Base-by-base conservation (phyloP, 129 eudicot genomes). In the Flaveria sonorensis region DNA sequence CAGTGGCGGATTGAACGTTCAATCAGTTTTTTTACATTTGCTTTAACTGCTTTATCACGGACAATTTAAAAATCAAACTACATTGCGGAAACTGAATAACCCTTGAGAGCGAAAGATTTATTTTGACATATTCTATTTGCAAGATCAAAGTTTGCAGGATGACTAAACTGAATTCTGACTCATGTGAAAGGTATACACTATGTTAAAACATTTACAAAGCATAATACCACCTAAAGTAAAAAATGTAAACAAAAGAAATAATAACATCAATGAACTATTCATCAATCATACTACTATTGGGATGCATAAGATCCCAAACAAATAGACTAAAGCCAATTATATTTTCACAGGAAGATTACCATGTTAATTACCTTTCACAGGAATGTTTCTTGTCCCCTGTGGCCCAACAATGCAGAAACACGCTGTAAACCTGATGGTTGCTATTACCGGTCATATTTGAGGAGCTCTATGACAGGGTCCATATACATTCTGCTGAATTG, bases 201-300 rank as follows among this genome's bases (percentile, higher is more conserved):
- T 56, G 68, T 61, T 71, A 71, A 36, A 79, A 42, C 79, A 73
- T 73, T 73, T 80, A 80, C 84, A 80, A 74, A 74, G 42, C 79
- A 80, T 40, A 80, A 80, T 66, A 64, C 69, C 68, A 77, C 75
- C 86, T 77, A 82, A 1, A 20, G 40, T 45, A 65, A 72, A 72
- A 55, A 60, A 65, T 47, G 75, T 55, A 63, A 52, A 63, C 65
- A 26, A 13, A 61, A 51, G 63, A 71, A 76, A 71, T 16, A 74
- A 64, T 64, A 64, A 68, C 52, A 80, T 40, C 16, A 55, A 47
- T 18, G 26, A 70, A 26, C 60, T 69, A 13, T 30, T 24, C 71
- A 32, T 75, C 26, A 67, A 45, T 67, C 62, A 43, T 51, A 53
- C 70, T 30, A 70, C 70, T 75, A 68, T 64, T 11, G 62, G 53